Conservation (phyloP, 1,284 basidiomycete genomes). For the Boletus subluridellus region DNA sequence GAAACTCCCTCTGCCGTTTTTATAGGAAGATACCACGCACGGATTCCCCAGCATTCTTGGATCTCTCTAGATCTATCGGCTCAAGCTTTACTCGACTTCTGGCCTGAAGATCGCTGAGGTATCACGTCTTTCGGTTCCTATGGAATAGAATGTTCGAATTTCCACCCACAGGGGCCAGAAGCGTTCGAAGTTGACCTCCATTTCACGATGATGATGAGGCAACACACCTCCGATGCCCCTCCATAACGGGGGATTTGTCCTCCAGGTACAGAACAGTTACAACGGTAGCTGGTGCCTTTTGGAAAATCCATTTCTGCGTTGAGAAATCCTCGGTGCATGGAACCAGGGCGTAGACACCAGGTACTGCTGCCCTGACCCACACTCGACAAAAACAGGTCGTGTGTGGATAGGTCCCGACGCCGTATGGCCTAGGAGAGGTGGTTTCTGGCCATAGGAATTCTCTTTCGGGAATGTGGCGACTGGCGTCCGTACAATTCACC, state of each 20-base stretch:
- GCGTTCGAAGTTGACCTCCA: neutral
- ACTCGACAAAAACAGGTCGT: slow-evolving; percentile 7
- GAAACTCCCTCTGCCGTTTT: slow-evolving; percentile 2
- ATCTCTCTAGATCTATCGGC: slow-evolving; percentile 9
- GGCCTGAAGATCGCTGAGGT: neutral
- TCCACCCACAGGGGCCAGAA: neutral
- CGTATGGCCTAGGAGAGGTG: slow-evolving; percentile 7
- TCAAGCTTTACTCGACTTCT: neutral
- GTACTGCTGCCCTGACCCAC: slow-evolving; percentile 5
- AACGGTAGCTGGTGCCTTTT: neutral
- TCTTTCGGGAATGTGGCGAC: slow-evolving; percentile 18
- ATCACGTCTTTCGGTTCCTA: neutral
- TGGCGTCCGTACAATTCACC: slow-evolving; percentile 8
- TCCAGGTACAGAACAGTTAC: neutral
- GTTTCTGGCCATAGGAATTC: slow-evolving; percentile 8
- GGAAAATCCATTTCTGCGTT: slow-evolving; percentile 4
- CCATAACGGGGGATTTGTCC: slow-evolving; percentile 6
- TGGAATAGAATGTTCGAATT: neutral
- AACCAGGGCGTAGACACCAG: slow-evolving; percentile 1
- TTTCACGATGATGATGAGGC: neutral
- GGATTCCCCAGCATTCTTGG: neutral
- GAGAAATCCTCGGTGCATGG: slow-evolving; percentile 1
- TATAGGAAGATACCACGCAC: slow-evolving; percentile 2
- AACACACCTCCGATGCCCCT: neutral
- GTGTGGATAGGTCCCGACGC: slow-evolving; percentile 1